Conservation (phyloP, 2,329 filamentous ascomycete genomes). For the Rhynchosporium secalis region DNA sequence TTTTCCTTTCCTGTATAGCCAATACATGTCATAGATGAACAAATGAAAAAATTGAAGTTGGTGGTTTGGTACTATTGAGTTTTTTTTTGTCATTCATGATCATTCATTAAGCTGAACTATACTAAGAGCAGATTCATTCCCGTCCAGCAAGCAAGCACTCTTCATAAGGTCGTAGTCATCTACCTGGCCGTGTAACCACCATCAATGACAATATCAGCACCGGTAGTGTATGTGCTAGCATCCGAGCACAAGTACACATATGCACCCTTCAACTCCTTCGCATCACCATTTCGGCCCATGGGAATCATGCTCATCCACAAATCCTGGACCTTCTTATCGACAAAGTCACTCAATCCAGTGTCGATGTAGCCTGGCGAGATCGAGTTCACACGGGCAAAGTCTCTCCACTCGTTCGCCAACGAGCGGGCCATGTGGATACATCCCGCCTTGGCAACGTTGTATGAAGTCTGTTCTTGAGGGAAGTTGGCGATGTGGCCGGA, state of each 20-base stretch:
- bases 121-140: neutral
- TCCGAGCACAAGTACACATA: constrained; percentile 52
- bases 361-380: constrained; percentile 70
- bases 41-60: no score
- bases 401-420: constrained; percentile 68
- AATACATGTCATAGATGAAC: no score
- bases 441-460: constrained; percentile 66
- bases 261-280: constrained; percentile 62
- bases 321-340: constrained; percentile 56
- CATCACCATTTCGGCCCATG: constrained; percentile 58
- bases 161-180: neutral
- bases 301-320: constrained; percentile 62
- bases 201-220: constrained; percentile 51
- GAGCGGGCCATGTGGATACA: constrained; percentile 64
- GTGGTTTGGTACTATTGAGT: no score
- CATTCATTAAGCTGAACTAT: neutral
- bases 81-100: no score
- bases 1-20: no score
- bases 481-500: constrained; percentile 55
- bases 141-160: neutral
- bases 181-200: constrained; percentile 44
- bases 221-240: constrained; percentile 50
- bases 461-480: constrained; percentile 65
- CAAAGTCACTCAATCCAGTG: constrained; percentile 63
- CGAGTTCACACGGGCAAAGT: constrained; percentile 67